Evolutionary conservation across 768 basidiomycete genomes (phyloP).

Genomic region (Macrolepiota albuminosa): DNA sequence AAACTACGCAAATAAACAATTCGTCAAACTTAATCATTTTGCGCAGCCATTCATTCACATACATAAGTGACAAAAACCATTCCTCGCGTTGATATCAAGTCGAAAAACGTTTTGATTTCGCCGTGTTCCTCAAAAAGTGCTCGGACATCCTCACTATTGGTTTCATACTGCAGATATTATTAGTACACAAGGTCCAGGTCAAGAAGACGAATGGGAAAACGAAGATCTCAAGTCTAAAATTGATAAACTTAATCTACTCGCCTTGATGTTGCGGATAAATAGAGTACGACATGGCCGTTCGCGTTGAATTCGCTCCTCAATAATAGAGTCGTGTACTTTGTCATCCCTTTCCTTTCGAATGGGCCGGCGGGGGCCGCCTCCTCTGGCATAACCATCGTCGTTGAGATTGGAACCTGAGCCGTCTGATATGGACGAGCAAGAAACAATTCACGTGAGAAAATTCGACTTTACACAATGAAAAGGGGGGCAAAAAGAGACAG

Average conservation of each 20-base stretch:
- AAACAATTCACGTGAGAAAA: conserved; percentile 41
- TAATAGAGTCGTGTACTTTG: conserved; percentile 86
- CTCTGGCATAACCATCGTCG: conserved; percentile 42
- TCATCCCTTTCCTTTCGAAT: conserved; percentile 78
- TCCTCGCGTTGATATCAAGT: conserved; percentile 90
- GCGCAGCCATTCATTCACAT: conserved; percentile 33
- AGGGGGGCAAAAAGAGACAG: conserved; percentile 32
- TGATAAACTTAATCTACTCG: conserved; percentile 39
- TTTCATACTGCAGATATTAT: conserved; percentile 66
- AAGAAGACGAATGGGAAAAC: neutral
- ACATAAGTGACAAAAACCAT: conserved; percentile 99
- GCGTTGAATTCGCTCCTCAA: conserved; percentile 90
- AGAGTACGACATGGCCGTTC: conserved; percentile 94
- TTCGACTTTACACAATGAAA: conserved; percentile 24
- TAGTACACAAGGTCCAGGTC: conserved; percentile 8
- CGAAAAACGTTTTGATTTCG: conserved; percentile 96
- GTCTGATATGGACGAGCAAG: conserved; percentile 53
- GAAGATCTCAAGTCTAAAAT: conserved; percentile 1
- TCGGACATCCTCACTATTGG: conserved; percentile 79
- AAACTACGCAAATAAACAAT: conserved; percentile 47
- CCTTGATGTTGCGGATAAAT: conserved; percentile 98
- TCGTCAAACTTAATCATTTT: conserved; percentile 12
- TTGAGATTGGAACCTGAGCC: conserved; percentile 53
- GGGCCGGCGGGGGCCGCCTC: conserved; percentile 33
- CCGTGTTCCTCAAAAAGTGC: conserved; percentile 88